phyloP scores from a whole-genome alignment of 2,329 filamentous ascomycete species.

The Chrysoporthe austroafricana region DNA sequence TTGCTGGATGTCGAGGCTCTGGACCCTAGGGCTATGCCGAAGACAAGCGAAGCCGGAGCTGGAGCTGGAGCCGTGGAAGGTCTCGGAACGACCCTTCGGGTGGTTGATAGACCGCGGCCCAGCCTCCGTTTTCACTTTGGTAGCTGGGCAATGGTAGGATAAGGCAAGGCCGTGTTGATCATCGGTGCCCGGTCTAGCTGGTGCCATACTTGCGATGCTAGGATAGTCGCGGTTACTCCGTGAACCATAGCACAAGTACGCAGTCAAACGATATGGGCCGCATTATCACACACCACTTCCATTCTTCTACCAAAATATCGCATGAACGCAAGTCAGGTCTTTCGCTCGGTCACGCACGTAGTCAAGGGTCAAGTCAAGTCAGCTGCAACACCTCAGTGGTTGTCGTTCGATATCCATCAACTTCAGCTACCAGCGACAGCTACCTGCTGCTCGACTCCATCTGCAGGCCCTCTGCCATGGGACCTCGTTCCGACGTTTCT shows the following conservation, averaged over 20 bases:
- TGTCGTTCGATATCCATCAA: slow-evolving; percentile 13
- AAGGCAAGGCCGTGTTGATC: too few species aligned
- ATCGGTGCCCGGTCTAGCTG: too few species aligned
- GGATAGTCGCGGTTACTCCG: not conserved
- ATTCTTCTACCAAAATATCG: not conserved
- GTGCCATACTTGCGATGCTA: not conserved
- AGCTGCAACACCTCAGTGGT: not conserved
- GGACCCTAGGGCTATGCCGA: not conserved
- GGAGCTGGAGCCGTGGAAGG: not conserved
- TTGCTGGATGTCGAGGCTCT: not conserved
- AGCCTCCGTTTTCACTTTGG: not conserved
- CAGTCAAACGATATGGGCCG: not conserved
- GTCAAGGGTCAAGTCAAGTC: not conserved
- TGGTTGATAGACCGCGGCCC: not conserved
- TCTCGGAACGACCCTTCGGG: not conserved
- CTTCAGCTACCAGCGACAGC: slow-evolving; percentile 10
- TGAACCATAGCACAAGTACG: not conserved
- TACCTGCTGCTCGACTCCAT: not conserved
- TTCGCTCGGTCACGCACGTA: not conserved
- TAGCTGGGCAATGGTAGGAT: not conserved
- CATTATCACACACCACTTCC: not conserved
- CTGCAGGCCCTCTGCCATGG: not conserved
- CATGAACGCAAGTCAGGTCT: not conserved
- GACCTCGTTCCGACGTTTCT: too few species aligned
- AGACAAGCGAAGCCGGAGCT: not conserved